Evolutionary conservation across 2,329 filamentous ascomycete genomes (phyloP), one percentile per base, ranked within the genome.

Genomic region (Ceratocystiopsis sp.): DNA sequence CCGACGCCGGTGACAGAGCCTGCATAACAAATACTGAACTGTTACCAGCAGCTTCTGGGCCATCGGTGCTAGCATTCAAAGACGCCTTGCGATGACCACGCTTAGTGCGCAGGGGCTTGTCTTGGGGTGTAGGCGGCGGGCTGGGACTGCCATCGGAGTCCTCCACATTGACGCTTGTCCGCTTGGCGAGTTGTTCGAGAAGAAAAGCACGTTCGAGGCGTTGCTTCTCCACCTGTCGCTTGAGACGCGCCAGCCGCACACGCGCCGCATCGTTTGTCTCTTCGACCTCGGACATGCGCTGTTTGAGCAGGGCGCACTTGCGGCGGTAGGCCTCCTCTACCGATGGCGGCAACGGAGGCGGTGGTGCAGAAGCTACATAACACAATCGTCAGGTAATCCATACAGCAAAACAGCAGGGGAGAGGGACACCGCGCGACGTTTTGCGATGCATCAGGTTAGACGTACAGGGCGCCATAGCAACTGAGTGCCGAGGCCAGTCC

Each of bases 281-380:
- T 59, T 96, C 87, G 53, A 96, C 84, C 59, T 95, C 87, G 58
- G 79, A 82, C 50, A 91, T 84, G 48, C 91, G 82, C 54, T 84
- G 82, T 64, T 93, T 93, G 18, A 98, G 74, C 54, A 93, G 83
- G 57, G 95, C 85, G 61, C 89, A 96, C 75, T 98, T 96, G 50
- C 84, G 77, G 55, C 91, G 86, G 63, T 96, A 98, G 41, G 89
- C 87, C 59, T 89, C 81, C 62, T 98, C 89, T 49, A 96, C 86
- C 15, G 86, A 93, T 15, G 91, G 89, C 17, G 89, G 85, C 4
- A 81, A 67, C 36, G 25, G 5, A 29, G 25, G 25, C 25, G 25
- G 25, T 29, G 25, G 25, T 29, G 25, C 25, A 29, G 25, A 29
- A 29, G 25, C 25, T 29, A 29, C 7, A 29, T 29, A 4, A 29